These are phyloP conservation scores for Ogataea zsoltii DNA, from an alignment of 805 yeast genomes.

Conservation along the genomic window DNA sequence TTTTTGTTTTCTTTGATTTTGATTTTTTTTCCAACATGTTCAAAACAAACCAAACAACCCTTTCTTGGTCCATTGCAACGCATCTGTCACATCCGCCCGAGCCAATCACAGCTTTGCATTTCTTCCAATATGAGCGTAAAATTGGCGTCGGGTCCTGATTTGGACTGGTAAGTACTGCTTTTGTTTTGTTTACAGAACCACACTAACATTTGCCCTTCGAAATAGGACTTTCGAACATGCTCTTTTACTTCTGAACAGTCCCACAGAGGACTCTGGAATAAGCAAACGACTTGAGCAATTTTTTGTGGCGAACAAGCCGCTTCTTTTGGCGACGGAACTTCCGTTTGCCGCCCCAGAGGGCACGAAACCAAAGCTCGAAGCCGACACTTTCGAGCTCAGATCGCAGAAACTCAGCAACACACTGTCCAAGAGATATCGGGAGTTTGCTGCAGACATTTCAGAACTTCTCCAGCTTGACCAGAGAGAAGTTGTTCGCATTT, in stretches of 20 bases:
- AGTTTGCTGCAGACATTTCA: slow-evolving; percentile 43
- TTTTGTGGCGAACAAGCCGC: slow-evolving; percentile 12
- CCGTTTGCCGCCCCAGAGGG: slow-evolving; percentile 13
- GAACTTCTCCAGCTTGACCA: slow-evolving; percentile 40
- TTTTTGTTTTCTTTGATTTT: too few relatives aligned
- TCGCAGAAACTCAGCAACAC: slow-evolving; percentile 12
- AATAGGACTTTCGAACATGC: slow-evolving; percentile 27
- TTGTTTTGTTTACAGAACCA: background rate
- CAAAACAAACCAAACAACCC: background rate
- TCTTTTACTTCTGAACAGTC: slow-evolving; percentile 13
- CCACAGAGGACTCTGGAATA: slow-evolving; percentile 11
- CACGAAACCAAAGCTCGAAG: background rate
- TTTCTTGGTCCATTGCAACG: too few relatives aligned
- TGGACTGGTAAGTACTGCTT: slow-evolving; percentile 16
- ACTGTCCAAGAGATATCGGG: slow-evolving; percentile 33
- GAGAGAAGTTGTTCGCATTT: slow-evolving; percentile 50
- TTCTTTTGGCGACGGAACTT: slow-evolving; percentile 17
- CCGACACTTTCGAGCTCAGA: slow-evolving; percentile 14
- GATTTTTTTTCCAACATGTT: background rate
- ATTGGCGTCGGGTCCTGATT: slow-evolving; percentile 5
- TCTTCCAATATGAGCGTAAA: background rate
- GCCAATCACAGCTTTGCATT: too few relatives aligned
- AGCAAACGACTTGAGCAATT: slow-evolving; percentile 13
- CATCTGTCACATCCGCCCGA: too few relatives aligned
- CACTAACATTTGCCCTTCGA: background rate